Evolutionary conservation across 306 rosid species (phyloP), one percentile per base, ranked within the genome.

Genomic region (Gillenia trifoliata): DNA sequence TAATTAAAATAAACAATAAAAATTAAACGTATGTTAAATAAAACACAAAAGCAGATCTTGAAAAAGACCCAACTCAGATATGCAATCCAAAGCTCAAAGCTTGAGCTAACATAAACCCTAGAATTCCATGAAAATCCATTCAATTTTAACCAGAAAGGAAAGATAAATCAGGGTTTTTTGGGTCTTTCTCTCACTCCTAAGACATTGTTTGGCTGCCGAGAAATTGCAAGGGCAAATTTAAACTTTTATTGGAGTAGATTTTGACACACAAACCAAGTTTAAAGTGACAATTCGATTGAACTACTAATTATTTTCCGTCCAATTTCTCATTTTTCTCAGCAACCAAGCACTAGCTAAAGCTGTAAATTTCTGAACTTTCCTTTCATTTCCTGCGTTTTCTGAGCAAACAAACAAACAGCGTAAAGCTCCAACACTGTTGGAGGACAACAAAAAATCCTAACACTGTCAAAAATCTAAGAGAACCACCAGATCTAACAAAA

Each of bases 31-130:
- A 4, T 19, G 9, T 40, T 25, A 6, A 45, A 19, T 11, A 6
- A 33, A 59, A 54, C 13, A 16, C 66, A 71, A 43, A 66, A 17
- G 17, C 64, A 72, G 69, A 72, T 66, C 74, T 57, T 25, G 57
- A 41, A 31, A 28, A 22, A 22, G n/a, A 29, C 41, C 36, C 28
- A 40, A 26, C 66, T 33, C 72, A 4, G 28, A 52, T 6, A 50
- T 29, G 74, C 33, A 70, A 70, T 29, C 47, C 22, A 70, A 70
- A 50, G 45, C 41, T 23, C 31, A 10, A 2, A 43, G 2, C 64
- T 52, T 59, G 31, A 63, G 67, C 40, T 34, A 65, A 11, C 30
- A 65, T 71, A 63, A 23, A 61, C n/a, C 82, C 34, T 31, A 66
- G 61, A n/a, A 34, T 55, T 66, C 17, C 6, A 66, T 38, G n/a